Evolutionary conservation across 352 stramenopile genomes (phyloP).

Genomic region (Phytophthora agathidicida): DNA sequence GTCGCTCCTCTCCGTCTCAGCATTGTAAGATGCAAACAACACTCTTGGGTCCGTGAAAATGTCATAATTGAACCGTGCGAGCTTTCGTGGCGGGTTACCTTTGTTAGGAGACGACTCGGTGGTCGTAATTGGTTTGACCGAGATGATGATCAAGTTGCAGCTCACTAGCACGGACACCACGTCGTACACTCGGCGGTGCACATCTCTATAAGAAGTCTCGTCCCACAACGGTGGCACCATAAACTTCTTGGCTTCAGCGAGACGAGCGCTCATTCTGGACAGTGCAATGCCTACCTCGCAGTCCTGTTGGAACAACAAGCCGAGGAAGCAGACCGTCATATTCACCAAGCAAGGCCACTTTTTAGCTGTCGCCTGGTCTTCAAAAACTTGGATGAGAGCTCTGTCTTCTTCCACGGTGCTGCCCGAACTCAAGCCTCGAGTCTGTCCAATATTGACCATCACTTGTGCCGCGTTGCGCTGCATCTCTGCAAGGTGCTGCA

Average conservation of each 20-base stretch:
- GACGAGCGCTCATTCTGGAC: constrained; percentile 42
- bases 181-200: constrained; percentile 71
- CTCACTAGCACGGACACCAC: constrained; percentile 64
- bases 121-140: constrained; percentile 12
- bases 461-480: constrained; percentile 30
- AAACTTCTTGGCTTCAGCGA: constrained; percentile 52
- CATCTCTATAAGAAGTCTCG: constrained; percentile 38
- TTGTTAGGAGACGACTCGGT: constrained; percentile 31
- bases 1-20: constrained; percentile 1
- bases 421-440: neutral
- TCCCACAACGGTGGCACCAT: constrained; percentile 24
- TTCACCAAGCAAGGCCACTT: constrained; percentile 65
- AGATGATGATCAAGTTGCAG: constrained; percentile 54
- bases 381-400: constrained; percentile 49
- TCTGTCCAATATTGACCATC: constrained; percentile 26
- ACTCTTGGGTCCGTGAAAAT: constrained; percentile 49
- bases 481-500: constrained; percentile 45
- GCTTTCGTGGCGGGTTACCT: constrained; percentile 44
- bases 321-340: constrained; percentile 60
- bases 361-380: constrained; percentile 45
- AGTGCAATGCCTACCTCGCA: constrained; percentile 31
- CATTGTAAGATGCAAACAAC: constrained; percentile 29
- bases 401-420: constrained; percentile 51
- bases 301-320: constrained; percentile 57
- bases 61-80: constrained; percentile 59